Evolutionary conservation across 2,329 filamentous ascomycete species (phyloP), one percentile per base, ranked within the genome.

Genomic region (Colletotrichum liaoningense): DNA sequence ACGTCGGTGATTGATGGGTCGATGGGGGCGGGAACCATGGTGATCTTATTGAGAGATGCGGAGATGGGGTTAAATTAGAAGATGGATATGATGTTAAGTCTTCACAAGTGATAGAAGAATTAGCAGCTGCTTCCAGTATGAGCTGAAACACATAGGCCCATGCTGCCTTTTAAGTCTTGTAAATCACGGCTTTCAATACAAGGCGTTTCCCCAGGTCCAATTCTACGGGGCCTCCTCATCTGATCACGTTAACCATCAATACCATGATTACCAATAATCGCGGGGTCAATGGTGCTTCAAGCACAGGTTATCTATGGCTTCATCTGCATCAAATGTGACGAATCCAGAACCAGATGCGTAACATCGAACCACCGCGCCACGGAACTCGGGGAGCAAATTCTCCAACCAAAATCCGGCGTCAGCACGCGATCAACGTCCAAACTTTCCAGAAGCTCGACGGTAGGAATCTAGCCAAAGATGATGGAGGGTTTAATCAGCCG

Each of bases 1-100:
- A 91, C 88, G 78, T 94, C 93, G 52, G 87, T 87, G 74, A 94
- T 93, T 46, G 85, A 83, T 5, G 89, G 83, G 68, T 91, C 85
- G 76, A 94, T 92, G 52, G 91, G 87, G 76, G 87, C 86, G 9
- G 91, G 91, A 2, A 82, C 84, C 86, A 87, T 88, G 1, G 12
- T 78, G 22, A 12, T 26, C 14, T 28, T 28, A 33, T 42, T 55
- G 7, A n/a, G 9, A 4, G 16, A 14, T 30, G 33, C 12, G 33
- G 6, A 6, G 49, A 19, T 62, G 14, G 9, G 2, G 9, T 12
- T 12, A 9, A 1, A 0, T 16, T 5, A 54, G 35, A 14, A 16
- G 3, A 24, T 22, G 16, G 4, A 2, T 24, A 5, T 52, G 19
- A 4, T 19, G 19, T 46, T 3, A 46, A n/a, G 19, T 16, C 19